Conservation (phyloP, 2,329 filamentous ascomycete species). For the Ceratocystis variospora region DNA sequence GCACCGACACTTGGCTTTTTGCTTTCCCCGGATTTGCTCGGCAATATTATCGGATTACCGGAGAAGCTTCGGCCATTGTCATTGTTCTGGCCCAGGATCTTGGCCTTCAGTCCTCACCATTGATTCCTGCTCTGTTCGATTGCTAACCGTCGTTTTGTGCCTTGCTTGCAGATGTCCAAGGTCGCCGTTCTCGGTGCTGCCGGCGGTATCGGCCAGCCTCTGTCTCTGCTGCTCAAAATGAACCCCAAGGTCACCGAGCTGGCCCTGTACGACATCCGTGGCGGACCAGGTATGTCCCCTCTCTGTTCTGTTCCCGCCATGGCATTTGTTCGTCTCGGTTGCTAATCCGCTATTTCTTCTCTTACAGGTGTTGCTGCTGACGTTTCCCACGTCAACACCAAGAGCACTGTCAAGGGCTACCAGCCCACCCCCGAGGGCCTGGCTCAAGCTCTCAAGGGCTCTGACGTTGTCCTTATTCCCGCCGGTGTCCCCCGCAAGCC, state of each 20-base stretch:
- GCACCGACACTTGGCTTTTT: neutral
- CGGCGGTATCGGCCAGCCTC: conserved; percentile 95
- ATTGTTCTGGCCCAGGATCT: too few relatives aligned
- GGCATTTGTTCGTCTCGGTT: neutral
- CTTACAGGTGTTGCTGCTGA: conserved; percentile 87
- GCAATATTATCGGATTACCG: conserved; percentile 4
- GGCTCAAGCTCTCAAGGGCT: conserved; percentile 63
- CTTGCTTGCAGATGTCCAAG: conserved; percentile 64
- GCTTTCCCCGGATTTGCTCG: conserved; percentile 1
- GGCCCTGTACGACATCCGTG: conserved; percentile 93
- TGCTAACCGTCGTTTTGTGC: conserved; percentile 12
- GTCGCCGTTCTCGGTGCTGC: conserved; percentile 92
- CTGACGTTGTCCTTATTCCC: conserved; percentile 93
- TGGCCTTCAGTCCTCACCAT: neutral
- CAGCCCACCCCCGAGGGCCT: conserved; percentile 65
- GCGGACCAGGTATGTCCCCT: conserved; percentile 62
- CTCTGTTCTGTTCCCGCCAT: neutral
- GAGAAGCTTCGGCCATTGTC: neutral
- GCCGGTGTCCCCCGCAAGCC: conserved; percentile 98
- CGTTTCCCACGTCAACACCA: conserved; percentile 98
- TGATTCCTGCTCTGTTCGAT: neutral
- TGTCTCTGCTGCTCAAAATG: conserved; percentile 96
- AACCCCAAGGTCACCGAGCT: conserved; percentile 90
- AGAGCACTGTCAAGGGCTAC: conserved; percentile 85
- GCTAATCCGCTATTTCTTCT: neutral